These are phyloP conservation scores for Candida maris DNA, from an alignment of 805 yeast genomes.

Conservation along the genomic window DNA sequence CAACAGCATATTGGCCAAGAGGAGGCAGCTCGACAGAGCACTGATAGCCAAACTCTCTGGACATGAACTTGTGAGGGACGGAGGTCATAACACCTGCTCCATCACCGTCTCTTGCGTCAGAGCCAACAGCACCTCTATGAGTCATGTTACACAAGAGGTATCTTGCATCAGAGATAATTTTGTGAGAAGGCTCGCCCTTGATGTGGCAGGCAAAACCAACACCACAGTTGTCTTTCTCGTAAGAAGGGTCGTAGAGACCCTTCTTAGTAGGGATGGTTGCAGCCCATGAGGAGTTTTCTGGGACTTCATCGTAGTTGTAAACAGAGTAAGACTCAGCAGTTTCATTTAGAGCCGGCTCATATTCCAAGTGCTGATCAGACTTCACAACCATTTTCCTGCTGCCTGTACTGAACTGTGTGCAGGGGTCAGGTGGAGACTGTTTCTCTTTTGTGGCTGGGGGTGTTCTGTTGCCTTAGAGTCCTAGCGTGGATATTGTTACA, in stretches of 20 bases:
- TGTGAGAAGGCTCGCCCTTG: conserved; percentile 83
- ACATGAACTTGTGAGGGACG: conserved; percentile 84
- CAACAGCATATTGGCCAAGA: conserved; percentile 88
- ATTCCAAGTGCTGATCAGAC: conserved; percentile 28
- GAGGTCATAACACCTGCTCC: conserved; percentile 97
- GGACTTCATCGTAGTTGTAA: conserved; percentile 68
- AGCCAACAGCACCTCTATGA: conserved; percentile 96
- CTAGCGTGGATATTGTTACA: too few relatives aligned
- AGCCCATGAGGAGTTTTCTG: conserved; percentile 89
- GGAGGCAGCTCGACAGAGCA: conserved; percentile 67
- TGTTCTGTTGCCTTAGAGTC: too few relatives aligned
- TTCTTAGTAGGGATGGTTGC: conserved; percentile 78
- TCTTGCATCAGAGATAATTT: conserved; percentile 87
- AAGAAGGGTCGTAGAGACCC: conserved; percentile 91
- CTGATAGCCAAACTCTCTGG: conserved; percentile 74
- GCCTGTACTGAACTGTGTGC: too few relatives aligned
- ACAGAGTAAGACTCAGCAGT: conserved; percentile 35
- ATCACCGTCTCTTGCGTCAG: conserved; percentile 95
- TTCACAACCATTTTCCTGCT: conserved; percentile 22
- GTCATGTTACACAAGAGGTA: conserved; percentile 93
- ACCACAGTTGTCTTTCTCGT: conserved; percentile 97
- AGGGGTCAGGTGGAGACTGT: too few relatives aligned
- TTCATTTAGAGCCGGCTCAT: conserved; percentile 18
- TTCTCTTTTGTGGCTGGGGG: too few relatives aligned
- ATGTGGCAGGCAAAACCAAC: conserved; percentile 96